Evolutionary conservation across 352 stramenopile species (phyloP).

Genomic region (Globisporangium paroecandrum): DNA sequence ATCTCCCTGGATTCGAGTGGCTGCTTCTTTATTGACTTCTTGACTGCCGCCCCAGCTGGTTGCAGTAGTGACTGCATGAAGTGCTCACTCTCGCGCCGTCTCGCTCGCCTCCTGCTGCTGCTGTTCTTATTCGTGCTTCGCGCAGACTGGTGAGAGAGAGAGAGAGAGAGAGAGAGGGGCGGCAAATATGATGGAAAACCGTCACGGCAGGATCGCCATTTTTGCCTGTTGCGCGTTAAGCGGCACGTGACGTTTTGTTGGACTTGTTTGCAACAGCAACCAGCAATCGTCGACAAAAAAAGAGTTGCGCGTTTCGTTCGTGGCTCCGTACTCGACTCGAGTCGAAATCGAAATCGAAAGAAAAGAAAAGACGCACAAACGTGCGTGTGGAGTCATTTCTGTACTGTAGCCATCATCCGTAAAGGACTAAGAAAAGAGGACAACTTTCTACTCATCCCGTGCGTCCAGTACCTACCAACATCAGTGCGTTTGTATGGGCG

Average conservation of each 20-base stretch:
- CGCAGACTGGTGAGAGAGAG: neutral
- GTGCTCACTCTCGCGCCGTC: no score
- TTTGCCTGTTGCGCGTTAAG: neutral
- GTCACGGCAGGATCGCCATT: neutral
- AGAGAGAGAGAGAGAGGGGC: neutral
- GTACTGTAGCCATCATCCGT: constrained; percentile 8
- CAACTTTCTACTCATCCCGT: constrained; percentile 9
- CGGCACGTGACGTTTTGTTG: neutral
- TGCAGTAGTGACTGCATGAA: neutral
- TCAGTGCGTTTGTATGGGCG: constrained; percentile 1
- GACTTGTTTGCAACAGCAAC: neutral
- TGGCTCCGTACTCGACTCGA: neutral
- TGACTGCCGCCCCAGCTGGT: neutral
- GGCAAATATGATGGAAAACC: neutral
- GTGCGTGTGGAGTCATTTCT: constrained; percentile 4
- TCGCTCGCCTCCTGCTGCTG: no score
- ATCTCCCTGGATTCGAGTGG: neutral
- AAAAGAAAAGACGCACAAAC: constrained; percentile 1
- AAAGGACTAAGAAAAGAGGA: neutral
- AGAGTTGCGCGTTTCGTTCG: neutral
- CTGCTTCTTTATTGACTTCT: neutral
- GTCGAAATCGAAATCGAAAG: neutral
- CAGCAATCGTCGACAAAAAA: constrained; percentile 6
- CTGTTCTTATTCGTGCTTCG: neutral
- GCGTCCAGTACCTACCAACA: constrained; percentile 8